These are phyloP conservation scores for Apiosordaria backusii DNA, from an alignment of 495 filamentous ascomycete species.

Conservation along the genomic window DNA sequence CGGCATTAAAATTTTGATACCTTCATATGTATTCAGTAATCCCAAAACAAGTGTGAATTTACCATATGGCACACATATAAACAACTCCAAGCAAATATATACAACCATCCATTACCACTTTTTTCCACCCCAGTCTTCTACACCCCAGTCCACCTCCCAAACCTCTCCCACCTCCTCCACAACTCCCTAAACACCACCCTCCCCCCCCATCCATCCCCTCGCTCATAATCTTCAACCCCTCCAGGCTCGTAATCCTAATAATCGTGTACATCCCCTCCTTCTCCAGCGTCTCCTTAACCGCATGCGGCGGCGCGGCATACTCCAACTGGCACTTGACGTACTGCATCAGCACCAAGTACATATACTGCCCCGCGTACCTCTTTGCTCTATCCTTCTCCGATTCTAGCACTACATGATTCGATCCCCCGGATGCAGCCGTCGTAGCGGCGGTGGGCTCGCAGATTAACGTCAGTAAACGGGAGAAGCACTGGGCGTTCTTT, in stretches of 20 bases:
- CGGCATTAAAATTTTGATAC: too few species aligned
- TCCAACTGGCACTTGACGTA: conserved; percentile 66
- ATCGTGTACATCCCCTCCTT: conserved; percentile 65
- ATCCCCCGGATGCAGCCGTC: conserved; percentile 14
- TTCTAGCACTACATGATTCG: conserved; percentile 42
- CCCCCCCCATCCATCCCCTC: conserved; percentile 63
- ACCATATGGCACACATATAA: not conserved
- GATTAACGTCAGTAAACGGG: conserved; percentile 69
- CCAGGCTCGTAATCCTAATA: conserved; percentile 62
- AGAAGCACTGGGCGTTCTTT: conserved; percentile 58
- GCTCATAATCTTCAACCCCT: conserved; percentile 62
- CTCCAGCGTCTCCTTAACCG: conserved; percentile 64
- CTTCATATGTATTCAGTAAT: too few species aligned
- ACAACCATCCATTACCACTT: not conserved
- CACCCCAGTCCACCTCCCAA: conserved; percentile 66
- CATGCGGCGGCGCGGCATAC: conserved; percentile 37
- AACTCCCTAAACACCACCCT: conserved; percentile 69
- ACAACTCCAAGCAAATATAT: not conserved
- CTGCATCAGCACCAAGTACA: conserved; percentile 66
- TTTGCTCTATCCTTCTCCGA: conserved; percentile 75
- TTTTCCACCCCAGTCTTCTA: conserved; percentile 17
- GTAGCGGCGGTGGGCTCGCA: conserved; percentile 72
- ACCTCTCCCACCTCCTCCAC: conserved; percentile 64
- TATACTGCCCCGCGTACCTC: conserved; percentile 68
- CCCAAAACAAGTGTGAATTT: too few species aligned